Base-by-base conservation (phyloP, 2,329 filamentous ascomycete genomes). In the Xylariales sp. region DNA sequence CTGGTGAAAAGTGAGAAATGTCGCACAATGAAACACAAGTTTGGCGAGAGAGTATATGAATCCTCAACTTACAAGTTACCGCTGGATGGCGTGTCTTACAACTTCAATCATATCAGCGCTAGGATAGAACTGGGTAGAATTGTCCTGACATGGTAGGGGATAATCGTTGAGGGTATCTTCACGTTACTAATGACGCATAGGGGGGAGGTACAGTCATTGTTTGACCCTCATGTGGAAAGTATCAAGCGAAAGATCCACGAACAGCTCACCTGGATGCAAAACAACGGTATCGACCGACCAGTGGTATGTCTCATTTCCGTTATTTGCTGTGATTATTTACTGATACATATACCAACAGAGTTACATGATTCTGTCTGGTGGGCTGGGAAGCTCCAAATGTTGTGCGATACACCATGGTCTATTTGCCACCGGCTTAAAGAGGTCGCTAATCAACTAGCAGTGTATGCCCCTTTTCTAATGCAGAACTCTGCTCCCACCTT, bases 331-430 rank as follows among this genome's bases (percentile, higher is more conserved):
- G 24, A 8, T 27, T 8, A 8, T 27, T 27, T 27, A 27, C 24
- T n/a, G n/a, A 27, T 27, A n/a, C n/a, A 27, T n/a, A n/a, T 27
- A 27, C 24, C n/a, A 5, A 12, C 5, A 69, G 67, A 59, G 58
- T 42, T 66, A 64, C 40, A 55, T 72, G 46, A 64, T 71, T 11
- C 53, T 73, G 2, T 71, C 68, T 0, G 69, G 68, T 1, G 69
- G 69, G 0, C 54, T 73, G 2, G 68, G 69, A 5, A 70, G 67
- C 43, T 71, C 68, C 0, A 62, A n/a, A n/a, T n/a, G n/a, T n/a
- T n/a, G n/a, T n/a, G n/a, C n/a, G n/a, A n/a, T n/a, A n/a, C n/a
- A n/a, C n/a, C n/a, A n/a, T n/a, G n/a, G n/a, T n/a, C n/a, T n/a
- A n/a, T n/a, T n/a, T n/a, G n/a, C n/a, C n/a, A n/a, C n/a, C n/a